A percentile compares a stretch with the other conserved stretches of the same genome.
phyloP scores from a whole-genome alignment of 2,329 filamentous ascomycete genomes.

The Penicillium expansum region DNA sequence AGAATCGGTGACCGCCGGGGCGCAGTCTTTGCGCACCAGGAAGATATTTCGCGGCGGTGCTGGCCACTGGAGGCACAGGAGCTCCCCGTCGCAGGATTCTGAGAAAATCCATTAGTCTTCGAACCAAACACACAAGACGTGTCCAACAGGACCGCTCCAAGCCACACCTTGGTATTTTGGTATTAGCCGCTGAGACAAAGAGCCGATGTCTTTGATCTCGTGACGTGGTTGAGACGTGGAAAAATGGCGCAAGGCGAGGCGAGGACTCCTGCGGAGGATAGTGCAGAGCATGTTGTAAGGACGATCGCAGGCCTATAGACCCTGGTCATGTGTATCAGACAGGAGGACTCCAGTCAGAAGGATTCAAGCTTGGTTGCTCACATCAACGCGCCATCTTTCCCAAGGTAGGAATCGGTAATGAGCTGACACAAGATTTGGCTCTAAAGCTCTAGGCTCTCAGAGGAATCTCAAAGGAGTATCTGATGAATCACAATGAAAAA shows the following conservation, averaged over 20 bases:
- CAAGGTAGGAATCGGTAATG: not conserved
- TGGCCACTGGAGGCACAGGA: constrained; percentile 66
- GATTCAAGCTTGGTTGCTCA: not conserved
- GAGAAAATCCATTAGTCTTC: constrained; percentile 9
- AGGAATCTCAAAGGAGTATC: not conserved
- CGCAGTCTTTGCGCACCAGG: constrained; percentile 64
- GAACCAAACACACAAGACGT: not conserved
- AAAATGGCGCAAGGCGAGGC: constrained; percentile 36
- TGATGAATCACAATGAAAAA: not conserved
- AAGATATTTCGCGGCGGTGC: constrained; percentile 66
- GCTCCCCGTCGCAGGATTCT: constrained; percentile 59
- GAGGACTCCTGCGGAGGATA: constrained; percentile 14
- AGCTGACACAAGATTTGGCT: not conserved
- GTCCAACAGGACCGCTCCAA: constrained; percentile 2
- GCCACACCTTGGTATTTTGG: constrained; percentile 62
- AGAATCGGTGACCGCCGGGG: constrained; percentile 54
- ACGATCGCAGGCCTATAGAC: not conserved
- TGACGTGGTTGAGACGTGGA: constrained; percentile 39
- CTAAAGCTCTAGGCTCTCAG: not conserved
- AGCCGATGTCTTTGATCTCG: constrained; percentile 47
- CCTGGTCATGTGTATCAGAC: constrained; percentile 3
- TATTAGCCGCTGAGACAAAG: constrained; percentile 52
- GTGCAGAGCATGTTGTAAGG: constrained; percentile 21
- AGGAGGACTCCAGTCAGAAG: not conserved
- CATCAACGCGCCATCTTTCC: constrained; percentile 8